These are phyloP conservation scores for Hanseniaspora taiwanica DNA, from an alignment of 805 yeast species.

Conservation along the genomic window DNA sequence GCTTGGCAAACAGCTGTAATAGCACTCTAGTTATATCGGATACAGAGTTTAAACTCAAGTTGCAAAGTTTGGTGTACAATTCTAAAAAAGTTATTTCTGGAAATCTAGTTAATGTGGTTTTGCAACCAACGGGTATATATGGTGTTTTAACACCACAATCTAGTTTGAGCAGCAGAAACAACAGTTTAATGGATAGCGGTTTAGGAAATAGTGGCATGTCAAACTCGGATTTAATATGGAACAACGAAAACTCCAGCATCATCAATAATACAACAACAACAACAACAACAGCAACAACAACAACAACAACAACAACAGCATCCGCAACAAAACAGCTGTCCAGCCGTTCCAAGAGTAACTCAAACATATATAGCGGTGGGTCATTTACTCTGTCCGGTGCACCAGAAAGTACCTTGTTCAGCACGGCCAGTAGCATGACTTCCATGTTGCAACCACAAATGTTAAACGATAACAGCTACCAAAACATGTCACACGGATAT, in stretches of 20 bases:
- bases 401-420: slow-evolving; percentile 15
- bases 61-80: neutral
- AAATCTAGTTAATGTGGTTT: neutral
- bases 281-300: slow-evolving; percentile 7
- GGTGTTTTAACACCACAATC: neutral
- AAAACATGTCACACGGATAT: no score
- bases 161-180: neutral
- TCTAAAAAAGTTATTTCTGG: neutral
- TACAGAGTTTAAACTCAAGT: neutral
- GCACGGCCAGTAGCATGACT: no score
- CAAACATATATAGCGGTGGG: slow-evolving; percentile 6
- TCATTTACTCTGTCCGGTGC: slow-evolving; percentile 9
- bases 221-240: no score
- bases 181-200: neutral
- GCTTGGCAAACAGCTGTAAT: neutral
- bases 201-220: neutral
- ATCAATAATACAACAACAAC: slow-evolving; percentile 10
- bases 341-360: slow-evolving; percentile 9
- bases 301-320: slow-evolving; percentile 8
- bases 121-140: neutral
- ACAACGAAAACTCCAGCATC: slow-evolving; percentile 1
- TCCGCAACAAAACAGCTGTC: slow-evolving; percentile 10
- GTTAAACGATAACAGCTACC: no score
- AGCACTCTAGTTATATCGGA: neutral
- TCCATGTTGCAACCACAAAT: no score